These are phyloP conservation scores for Aspergillus pseudoterreus DNA, from an alignment of 2,329 filamentous ascomycete species.

Conservation along the genomic window DNA sequence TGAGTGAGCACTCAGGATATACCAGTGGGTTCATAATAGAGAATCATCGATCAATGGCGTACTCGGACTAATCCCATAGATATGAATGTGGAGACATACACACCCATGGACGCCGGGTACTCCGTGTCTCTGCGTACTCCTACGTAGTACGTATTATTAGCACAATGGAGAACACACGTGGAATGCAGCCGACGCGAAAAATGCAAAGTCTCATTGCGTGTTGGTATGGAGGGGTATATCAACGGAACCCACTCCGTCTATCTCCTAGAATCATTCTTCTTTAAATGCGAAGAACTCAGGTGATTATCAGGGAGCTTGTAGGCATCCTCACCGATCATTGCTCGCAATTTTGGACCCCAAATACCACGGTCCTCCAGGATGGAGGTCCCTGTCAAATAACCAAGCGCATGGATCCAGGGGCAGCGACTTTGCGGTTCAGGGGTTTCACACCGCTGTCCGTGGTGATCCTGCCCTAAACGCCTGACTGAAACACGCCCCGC, in stretches of 20 bases:
- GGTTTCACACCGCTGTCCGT: constrained; percentile 11
- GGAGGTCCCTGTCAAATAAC: background rate
- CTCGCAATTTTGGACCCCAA: too few species aligned
- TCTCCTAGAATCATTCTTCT: too few species aligned
- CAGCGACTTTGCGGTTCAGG: constrained; percentile 7
- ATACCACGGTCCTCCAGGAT: background rate
- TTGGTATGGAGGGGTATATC: background rate
- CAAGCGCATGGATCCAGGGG: constrained; percentile 14
- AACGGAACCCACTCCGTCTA: background rate
- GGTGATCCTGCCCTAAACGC: constrained; percentile 12
- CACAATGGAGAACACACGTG: background rate
- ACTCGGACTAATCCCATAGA: background rate
- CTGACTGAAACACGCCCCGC: constrained; percentile 8
- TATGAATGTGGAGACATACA: background rate
- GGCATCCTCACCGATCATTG: too few species aligned
- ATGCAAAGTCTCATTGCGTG: too few species aligned
- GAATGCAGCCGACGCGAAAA: background rate
- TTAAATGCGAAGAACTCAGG: too few species aligned
- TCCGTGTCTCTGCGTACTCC: background rate
- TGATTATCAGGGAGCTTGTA: too few species aligned
- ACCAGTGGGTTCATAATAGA: too few species aligned
- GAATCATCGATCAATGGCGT: background rate
- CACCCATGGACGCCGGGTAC: background rate
- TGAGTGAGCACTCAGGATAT: too few species aligned
- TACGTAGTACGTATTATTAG: too few species aligned